Conservation (phyloP, 352 stramenopile genomes). For the Pythium graminicola region DNA sequence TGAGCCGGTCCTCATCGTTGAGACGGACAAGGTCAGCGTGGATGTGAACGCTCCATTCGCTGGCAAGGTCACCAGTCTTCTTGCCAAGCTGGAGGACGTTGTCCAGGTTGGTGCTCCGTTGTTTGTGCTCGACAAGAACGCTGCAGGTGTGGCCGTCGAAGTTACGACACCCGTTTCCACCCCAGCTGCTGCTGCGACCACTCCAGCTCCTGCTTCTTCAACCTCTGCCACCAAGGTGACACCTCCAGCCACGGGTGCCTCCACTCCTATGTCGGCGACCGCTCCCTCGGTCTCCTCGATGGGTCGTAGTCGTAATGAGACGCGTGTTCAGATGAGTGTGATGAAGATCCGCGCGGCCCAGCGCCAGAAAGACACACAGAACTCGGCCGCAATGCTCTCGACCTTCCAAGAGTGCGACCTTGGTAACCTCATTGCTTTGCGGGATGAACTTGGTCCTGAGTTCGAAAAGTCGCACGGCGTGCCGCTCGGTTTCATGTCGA, state of each 20-base stretch:
- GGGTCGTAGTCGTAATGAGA: slow-evolving; percentile 64
- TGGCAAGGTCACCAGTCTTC: slow-evolving; percentile 89
- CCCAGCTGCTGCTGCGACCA: slow-evolving; percentile 18
- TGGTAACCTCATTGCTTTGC: slow-evolving; percentile 92
- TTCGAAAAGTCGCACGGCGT: slow-evolving; percentile 97
- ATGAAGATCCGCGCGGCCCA: slow-evolving; percentile 94
- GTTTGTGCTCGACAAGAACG: slow-evolving; percentile 88
- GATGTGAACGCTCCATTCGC: slow-evolving; percentile 88
- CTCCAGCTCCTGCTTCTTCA: slow-evolving; percentile 21
- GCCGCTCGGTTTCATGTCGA: slow-evolving; percentile 98
- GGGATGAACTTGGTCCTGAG: slow-evolving; percentile 85
- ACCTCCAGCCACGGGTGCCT: slow-evolving; percentile 21
- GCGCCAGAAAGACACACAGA: slow-evolving; percentile 97
- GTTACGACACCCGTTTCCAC: slow-evolving; percentile 13
- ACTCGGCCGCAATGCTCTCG: slow-evolving; percentile 97
- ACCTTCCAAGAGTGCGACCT: slow-evolving; percentile 99
- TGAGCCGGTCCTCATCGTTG: slow-evolving; percentile 95
- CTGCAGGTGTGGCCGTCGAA: slow-evolving; percentile 15
- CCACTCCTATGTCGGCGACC: slow-evolving; percentile 13
- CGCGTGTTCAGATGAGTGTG: slow-evolving; percentile 92
- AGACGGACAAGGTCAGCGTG: slow-evolving; percentile 98
- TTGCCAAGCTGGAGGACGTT: slow-evolving; percentile 93
- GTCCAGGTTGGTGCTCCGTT: slow-evolving; percentile 92
- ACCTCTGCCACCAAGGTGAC: slow-evolving; percentile 24
- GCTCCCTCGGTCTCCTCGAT: slow-evolving; percentile 8